Conservation (phyloP, 2,329 filamentous ascomycete genomes). For the Cercospora sp. region DNA sequence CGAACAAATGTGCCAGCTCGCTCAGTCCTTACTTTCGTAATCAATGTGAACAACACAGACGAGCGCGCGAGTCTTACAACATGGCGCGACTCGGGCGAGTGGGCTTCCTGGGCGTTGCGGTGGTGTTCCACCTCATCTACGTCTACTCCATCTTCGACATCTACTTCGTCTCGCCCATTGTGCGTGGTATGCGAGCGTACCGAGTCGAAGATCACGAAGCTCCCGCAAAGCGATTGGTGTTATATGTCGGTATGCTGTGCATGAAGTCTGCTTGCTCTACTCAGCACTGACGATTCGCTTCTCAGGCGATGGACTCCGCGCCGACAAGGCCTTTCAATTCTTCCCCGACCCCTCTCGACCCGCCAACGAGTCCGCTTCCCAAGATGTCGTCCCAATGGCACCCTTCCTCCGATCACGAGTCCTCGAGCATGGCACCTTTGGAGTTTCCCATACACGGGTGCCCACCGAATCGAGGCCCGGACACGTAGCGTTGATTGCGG, state of each 20-base stretch:
- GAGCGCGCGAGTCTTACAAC: conserved; percentile 16
- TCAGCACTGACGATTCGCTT: conserved; percentile 5
- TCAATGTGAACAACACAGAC: neutral
- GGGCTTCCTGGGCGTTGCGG: conserved; percentile 82
- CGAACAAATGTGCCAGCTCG: neutral
- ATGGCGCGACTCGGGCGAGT: conserved; percentile 65
- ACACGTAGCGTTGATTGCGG: conserved; percentile 94
- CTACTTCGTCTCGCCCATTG: conserved; percentile 97
- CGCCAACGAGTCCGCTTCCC: conserved; percentile 55
- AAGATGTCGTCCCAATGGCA: conserved; percentile 76
- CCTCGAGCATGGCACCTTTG: conserved; percentile 88
- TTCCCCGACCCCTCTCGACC: conserved; percentile 80
- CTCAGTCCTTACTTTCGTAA: neutral
- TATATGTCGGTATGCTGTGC: conserved; percentile 73
- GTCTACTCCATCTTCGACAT: conserved; percentile 97
- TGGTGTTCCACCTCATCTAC: conserved; percentile 91
- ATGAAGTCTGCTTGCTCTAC: conserved; percentile 3
- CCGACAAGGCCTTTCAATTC: conserved; percentile 95
- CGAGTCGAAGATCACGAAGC: conserved; percentile 63
- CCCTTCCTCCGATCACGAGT: conserved; percentile 89
- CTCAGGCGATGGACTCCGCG: conserved; percentile 81
- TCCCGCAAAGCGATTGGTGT: conserved; percentile 84
- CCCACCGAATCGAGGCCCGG: conserved; percentile 95
- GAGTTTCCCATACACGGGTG: conserved; percentile 93
- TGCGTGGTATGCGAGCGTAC: conserved; percentile 89